Base-by-base conservation (phyloP, 108 stramenopile genomes). In the Cyclotella atomus region DNA sequence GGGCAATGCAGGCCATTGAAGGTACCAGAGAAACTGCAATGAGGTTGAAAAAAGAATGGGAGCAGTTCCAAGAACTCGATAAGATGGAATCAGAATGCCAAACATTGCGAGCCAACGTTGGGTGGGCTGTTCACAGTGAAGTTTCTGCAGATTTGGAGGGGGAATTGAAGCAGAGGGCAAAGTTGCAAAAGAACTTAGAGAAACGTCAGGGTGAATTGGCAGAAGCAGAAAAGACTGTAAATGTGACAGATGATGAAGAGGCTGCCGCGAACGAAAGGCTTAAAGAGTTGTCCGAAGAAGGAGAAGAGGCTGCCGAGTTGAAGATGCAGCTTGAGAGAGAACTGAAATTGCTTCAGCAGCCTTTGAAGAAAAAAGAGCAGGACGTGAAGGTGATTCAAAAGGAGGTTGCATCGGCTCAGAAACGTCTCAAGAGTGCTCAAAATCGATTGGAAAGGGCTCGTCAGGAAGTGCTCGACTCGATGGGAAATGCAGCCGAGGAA, bases 41-140 rank as follows among this genome's bases (percentile, higher is more conserved):
- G 6, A 61, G 79, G 25, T 68, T 89, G 57, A 83, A 89, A 60
- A 79, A 83, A 47, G 88, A 91, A 55, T 88, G 74, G 59, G 76
- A 96, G 30, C 77, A 94, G 52, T 89, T 86, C 57, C 59, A 82
- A 59, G 87, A 82, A 52, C 65, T 96, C 25, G 90, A 87, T 33
- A 91, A 91, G 59, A 64, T 91, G 21, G 86, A 91, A 68, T 60
- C 44, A 3, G 89, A 92, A 38, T 44, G 77, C 10, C 62, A 76
- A 28, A 75, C 85, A 34, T 43, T 65, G 1, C 67, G 83, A 21
- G 70, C 81, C 9, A 67, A 69, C 35, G 60, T 60, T 33, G 86
- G 67, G 17, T 95, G 95, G 95, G 67, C 86, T 2, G 34, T 57
- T 27, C 77, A 88, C 60, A 64, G 57, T 17, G 79, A 85, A 44